These are phyloP conservation scores for Trametes versicolor DNA, from an alignment of 1,284 basidiomycete genomes.

Conservation along the genomic window DNA sequence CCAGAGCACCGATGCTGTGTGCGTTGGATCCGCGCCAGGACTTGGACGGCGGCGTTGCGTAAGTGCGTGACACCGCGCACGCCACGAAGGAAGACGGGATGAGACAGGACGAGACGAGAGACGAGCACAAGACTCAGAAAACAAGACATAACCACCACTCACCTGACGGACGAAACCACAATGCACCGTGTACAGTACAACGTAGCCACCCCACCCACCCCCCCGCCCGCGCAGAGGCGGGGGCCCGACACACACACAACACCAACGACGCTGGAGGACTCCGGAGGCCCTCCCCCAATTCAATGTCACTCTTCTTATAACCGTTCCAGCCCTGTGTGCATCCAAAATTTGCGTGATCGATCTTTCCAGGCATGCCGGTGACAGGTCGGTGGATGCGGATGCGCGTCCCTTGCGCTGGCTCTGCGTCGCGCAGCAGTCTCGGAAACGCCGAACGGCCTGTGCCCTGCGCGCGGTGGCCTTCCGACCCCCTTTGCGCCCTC, in stretches of 20 bases:
- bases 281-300: conserved; percentile 17
- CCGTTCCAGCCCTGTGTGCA: background rate
- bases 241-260: background rate
- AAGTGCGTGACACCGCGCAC: background rate
- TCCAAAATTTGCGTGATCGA: background rate
- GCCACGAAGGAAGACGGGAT: background rate
- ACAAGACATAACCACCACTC: conserved; percentile 12
- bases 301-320: background rate
- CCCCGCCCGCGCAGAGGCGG: no score
- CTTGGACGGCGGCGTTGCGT: background rate
- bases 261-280: conserved; percentile 22
- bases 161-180: conserved; percentile 2
- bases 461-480: no score
- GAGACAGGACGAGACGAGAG: background rate
- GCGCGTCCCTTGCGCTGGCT: no score
- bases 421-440: no score
- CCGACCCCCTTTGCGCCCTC: background rate
- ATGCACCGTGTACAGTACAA: conserved; percentile 5
- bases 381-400: background rate
- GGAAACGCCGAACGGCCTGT: no score
- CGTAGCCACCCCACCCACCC: background rate
- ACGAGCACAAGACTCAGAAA: background rate
- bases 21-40: background rate
- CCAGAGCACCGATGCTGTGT: background rate
- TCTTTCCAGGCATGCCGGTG: background rate